Percentiles rank a stretch among this genome's conserved stretches.
Conservation (phyloP, 2,329 filamentous ascomycete species). For the Colletotrichum lindemuthianum region DNA sequence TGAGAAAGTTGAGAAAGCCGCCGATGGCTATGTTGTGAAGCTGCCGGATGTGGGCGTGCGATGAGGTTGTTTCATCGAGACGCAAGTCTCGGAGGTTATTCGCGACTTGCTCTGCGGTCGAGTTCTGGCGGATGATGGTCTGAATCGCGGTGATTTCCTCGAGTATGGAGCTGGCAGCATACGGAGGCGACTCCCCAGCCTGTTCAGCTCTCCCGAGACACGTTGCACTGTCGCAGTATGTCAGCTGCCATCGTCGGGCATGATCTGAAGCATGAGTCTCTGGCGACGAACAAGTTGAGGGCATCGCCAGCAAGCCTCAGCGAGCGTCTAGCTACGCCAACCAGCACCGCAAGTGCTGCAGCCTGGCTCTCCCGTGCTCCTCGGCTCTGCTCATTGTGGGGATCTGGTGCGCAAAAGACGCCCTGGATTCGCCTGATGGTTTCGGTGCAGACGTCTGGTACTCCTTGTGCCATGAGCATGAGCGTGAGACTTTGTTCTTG, state of each 20-base stretch:
- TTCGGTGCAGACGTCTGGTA: conserved; percentile 8
- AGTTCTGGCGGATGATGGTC: not conserved
- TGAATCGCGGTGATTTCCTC: conserved; percentile 27
- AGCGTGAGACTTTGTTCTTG: conserved; percentile 1
- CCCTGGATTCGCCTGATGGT: not conserved
- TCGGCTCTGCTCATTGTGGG: not conserved
- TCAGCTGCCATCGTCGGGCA: not conserved
- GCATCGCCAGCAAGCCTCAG: conserved; percentile 9
- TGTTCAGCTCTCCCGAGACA: conserved; percentile 17
- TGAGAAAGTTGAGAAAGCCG: conserved; percentile 11
- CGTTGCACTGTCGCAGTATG: not conserved
- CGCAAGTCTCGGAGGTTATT: not conserved
- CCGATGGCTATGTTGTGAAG: not conserved
- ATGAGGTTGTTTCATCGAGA: not conserved
- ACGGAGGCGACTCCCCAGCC: conserved; percentile 29
- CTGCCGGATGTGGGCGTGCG: not conserved
- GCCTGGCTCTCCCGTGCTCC: not conserved
- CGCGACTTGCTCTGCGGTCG: not conserved
- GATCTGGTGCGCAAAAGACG: not conserved
- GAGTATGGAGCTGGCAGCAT: conserved; percentile 15
- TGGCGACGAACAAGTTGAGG: conserved; percentile 20
- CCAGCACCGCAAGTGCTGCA: not conserved
- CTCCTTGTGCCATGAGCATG: not conserved
- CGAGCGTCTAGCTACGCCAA: conserved; percentile 5
- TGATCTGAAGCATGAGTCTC: not conserved